A percentile compares a stretch with the other conserved stretches of the same genome.
phyloP scores from a whole-genome alignment of 805 yeast species.

The Metschnikowia similis region DNA sequence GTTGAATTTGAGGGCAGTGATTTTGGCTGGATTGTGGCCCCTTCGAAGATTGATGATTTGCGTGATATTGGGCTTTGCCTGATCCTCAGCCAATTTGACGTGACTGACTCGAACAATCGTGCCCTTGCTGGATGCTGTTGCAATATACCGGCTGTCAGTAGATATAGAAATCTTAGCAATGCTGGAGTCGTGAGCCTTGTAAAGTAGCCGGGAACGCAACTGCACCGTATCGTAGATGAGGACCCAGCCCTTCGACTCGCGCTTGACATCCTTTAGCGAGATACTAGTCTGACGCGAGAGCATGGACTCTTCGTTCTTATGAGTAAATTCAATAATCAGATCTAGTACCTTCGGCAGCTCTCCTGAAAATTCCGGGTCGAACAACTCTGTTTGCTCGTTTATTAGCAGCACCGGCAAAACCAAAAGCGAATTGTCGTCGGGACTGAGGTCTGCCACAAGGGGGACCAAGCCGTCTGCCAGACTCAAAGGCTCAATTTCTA shows the following conservation, averaged over 20 bases:
- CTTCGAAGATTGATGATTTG: conserved; percentile 35
- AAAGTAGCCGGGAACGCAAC: conserved; percentile 28
- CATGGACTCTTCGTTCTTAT: conserved; percentile 16
- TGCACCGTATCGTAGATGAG: conserved; percentile 37
- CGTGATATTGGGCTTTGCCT: conserved; percentile 11
- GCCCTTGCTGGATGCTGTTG: conserved; percentile 42
- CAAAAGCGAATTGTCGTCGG: conserved; percentile 32
- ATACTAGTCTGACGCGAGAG: conserved; percentile 14
- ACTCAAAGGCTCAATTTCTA: conserved; percentile 23
- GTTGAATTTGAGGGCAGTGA: conserved; percentile 34
- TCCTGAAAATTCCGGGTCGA: conserved; percentile 15
- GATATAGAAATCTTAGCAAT: conserved; percentile 31
- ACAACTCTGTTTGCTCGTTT: conserved; percentile 29
- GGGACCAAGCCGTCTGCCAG: conserved; percentile 4
- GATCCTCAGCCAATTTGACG: conserved; percentile 9
- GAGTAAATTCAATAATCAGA: conserved; percentile 23
- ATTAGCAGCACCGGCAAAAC: conserved; percentile 31
- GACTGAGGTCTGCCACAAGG: conserved; percentile 35
- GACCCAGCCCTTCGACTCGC: conserved; percentile 34
- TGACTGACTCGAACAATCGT: conserved; percentile 38
- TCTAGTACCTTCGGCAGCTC: not conserved
- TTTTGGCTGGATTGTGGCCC: conserved; percentile 35
- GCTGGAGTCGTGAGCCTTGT: conserved; percentile 38
- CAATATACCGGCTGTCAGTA: conserved; percentile 25
- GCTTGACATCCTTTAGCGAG: conserved; percentile 26